Evolutionary conservation across 768 basidiomycete genomes (phyloP).

Genomic region (Russula lepida): DNA sequence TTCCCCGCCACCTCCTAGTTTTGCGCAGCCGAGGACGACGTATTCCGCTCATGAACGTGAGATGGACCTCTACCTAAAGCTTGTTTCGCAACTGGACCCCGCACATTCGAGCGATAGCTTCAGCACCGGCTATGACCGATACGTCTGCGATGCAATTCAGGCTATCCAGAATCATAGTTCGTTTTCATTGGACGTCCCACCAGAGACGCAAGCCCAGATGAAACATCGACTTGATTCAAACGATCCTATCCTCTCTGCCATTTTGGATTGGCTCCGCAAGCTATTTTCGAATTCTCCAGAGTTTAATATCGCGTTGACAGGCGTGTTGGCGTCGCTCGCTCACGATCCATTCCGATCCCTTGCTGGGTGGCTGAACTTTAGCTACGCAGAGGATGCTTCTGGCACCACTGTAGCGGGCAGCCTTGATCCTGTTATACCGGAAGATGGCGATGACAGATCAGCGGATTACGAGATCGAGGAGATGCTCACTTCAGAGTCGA

Average conservation of each 20-base stretch:
- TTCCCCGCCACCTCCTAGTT: constrained; percentile 23
- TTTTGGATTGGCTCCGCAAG: constrained; percentile 61
- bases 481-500: constrained; percentile 48
- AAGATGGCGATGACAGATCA: constrained; percentile 72
- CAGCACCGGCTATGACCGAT: constrained; percentile 81
- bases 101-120: constrained; percentile 60
- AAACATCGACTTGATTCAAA: constrained; percentile 75
- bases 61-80: constrained; percentile 68
- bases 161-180: constrained; percentile 59
- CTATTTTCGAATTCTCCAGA: constrained; percentile 86
- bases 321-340: constrained; percentile 69
- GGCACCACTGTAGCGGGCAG: constrained; percentile 20
- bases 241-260: constrained; percentile 61
- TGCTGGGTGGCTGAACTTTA: constrained; percentile 82
- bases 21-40: constrained; percentile 61
- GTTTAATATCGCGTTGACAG: constrained; percentile 82
- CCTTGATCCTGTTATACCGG: constrained; percentile 24
- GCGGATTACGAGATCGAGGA: constrained; percentile 70
- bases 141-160: constrained; percentile 65
- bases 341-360: constrained; percentile 81
- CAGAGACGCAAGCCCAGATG: constrained; percentile 32
- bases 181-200: constrained; percentile 40
- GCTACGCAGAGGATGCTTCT: constrained; percentile 33
- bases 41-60: constrained; percentile 78
- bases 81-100: constrained; percentile 72